phyloP scores from a whole-genome alignment of 805 yeast genomes.

The Metschnikowia sp. region DNA sequence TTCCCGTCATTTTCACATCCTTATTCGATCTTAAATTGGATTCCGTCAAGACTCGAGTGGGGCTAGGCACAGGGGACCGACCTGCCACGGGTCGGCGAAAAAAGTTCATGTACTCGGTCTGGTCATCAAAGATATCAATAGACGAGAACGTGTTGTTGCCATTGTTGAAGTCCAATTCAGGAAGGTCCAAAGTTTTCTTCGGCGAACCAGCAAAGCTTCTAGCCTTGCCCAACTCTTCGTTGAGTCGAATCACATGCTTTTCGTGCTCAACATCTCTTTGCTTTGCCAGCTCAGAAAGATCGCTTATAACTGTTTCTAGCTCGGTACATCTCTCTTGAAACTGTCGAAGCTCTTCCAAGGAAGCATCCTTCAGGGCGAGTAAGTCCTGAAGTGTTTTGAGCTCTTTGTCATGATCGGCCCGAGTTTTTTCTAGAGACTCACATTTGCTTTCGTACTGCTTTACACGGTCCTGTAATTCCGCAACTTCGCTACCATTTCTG shows the following conservation, averaged over 20 bases:
- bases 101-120: conserved; percentile 10
- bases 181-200: conserved; percentile 3
- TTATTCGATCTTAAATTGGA: conserved; percentile 1
- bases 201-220: not conserved
- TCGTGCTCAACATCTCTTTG: conserved; percentile 3
- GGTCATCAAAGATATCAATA: conserved; percentile 14
- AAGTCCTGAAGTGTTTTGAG: too few relatives aligned
- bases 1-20: not conserved
- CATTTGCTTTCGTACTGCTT: too few relatives aligned
- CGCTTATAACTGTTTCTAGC: not conserved
- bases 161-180: conserved; percentile 11
- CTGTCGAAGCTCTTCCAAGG: not conserved
- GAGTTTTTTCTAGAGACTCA: too few relatives aligned
- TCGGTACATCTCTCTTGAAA: not conserved
- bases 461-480: too few relatives aligned
- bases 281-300: not conserved
- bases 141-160: conserved; percentile 11
- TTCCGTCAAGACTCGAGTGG: conserved; percentile 9
- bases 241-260: conserved; percentile 4
- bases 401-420: too few relatives aligned
- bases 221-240: conserved; percentile 6
- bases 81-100: conserved; percentile 3
- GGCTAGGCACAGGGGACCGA: conserved; percentile 7
- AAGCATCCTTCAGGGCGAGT: too few relatives aligned
- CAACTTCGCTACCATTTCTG: too few relatives aligned